Conservation (phyloP, 805 yeast species). For the Peterozyma toletana region DNA sequence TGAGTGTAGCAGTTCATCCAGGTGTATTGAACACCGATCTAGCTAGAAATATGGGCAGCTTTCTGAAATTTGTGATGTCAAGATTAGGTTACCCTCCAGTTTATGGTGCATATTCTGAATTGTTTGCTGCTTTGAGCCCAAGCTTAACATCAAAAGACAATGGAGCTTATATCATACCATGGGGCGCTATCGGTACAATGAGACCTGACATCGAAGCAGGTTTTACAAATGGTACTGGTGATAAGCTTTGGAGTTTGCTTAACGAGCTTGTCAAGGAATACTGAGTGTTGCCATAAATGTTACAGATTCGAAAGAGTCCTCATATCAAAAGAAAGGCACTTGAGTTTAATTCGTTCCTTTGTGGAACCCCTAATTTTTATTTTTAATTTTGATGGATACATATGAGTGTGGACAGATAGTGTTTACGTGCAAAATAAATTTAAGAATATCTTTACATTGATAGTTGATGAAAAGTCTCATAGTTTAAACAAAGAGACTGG, state of each 20-base stretch:
- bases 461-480: no score
- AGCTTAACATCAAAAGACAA: conserved; percentile 22
- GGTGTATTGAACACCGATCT: conserved; percentile 30
- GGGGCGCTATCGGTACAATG: conserved; percentile 29
- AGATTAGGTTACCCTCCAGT: conserved; percentile 13
- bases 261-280: conserved; percentile 13
- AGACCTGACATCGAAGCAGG: conserved; percentile 28
- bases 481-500: no score
- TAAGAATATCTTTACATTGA: no score
- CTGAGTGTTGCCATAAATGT: no score
- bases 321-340: no score
- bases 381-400: no score
- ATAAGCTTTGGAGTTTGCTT: conserved; percentile 25
- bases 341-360: no score
- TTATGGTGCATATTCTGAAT: conserved; percentile 37
- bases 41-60: conserved; percentile 15
- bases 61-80: neutral
- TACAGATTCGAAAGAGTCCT: no score
- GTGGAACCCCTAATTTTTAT: no score
- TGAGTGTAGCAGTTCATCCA: conserved; percentile 31
- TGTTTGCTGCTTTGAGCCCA: conserved; percentile 35
- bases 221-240: conserved; percentile 23
- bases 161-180: conserved; percentile 32
- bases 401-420: no score
- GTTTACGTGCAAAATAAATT: no score